Percentiles rank a stretch among this genome's conserved stretches.
phyloP scores from a whole-genome alignment of 345 rosid species.

The Citrus unshiu region DNA sequence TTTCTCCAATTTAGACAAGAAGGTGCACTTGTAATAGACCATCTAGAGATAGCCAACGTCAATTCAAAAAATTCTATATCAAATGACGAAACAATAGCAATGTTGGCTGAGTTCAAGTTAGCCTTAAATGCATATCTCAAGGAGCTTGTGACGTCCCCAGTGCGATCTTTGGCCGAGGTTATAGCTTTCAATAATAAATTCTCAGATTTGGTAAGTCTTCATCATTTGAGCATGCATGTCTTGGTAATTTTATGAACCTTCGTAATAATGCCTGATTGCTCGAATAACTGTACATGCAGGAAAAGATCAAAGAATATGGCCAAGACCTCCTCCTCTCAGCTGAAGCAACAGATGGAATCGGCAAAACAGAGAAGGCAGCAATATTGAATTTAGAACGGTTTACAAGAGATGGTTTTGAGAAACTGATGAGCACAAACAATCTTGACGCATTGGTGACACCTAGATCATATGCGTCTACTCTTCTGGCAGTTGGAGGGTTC shows the following conservation, averaged over 20 bases:
- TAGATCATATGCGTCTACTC: neutral
- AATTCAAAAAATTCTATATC: neutral
- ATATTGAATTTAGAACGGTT: neutral
- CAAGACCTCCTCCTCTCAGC: conserved; percentile 19
- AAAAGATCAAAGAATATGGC: conserved; percentile 28
- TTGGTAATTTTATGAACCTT: neutral
- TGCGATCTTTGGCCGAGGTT: conserved; percentile 31
- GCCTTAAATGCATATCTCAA: conserved; percentile 25
- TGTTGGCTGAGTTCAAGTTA: conserved; percentile 30
- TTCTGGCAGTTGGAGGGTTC: conserved; percentile 37
- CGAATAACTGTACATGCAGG: conserved; percentile 14
- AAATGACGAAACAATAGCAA: conserved; percentile 7
- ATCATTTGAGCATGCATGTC: neutral
- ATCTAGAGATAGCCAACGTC: conserved; percentile 15
- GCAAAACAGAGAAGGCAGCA: conserved; percentile 17
- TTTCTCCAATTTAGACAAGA: conserved; percentile 15
- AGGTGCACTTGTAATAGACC: conserved; percentile 34
- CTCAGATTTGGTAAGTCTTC: conserved; percentile 21
- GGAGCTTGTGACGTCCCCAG: conserved; percentile 34
- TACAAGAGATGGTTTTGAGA: conserved; percentile 24
- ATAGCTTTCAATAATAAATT: conserved; percentile 30
- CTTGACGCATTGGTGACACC: conserved; percentile 32
- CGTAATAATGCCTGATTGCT: neutral
- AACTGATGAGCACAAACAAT: conserved; percentile 21
- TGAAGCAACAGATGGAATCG: conserved; percentile 24